Percentiles rank a stretch among this genome's conserved stretches.
These are phyloP conservation scores for Yamadazyma akitaensis DNA, from an alignment of 805 yeast species.

Conservation along the genomic window DNA sequence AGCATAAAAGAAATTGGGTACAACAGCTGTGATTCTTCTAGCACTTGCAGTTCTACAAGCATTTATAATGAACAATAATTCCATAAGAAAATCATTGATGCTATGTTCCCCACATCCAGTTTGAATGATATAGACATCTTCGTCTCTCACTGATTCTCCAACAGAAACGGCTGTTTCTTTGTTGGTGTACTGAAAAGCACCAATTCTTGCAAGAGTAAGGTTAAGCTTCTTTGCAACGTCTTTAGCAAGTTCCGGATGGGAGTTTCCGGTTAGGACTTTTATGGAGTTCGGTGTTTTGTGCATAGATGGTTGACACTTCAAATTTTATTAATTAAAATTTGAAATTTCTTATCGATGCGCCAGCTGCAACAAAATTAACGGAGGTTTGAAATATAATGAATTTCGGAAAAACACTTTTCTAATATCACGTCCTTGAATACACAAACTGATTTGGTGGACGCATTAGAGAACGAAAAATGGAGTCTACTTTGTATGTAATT, in stretches of 20 bases:
- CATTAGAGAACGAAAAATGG: too few species aligned
- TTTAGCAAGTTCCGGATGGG: slow-evolving; percentile 82
- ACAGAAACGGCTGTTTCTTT: slow-evolving; percentile 80
- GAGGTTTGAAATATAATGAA: neutral
- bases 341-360: neutral
- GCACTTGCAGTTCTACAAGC: slow-evolving; percentile 84
- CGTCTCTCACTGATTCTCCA: slow-evolving; percentile 82
- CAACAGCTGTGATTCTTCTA: slow-evolving; percentile 75
- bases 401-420: too few species aligned
- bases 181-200: slow-evolving; percentile 82
- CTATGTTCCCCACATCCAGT: slow-evolving; percentile 73
- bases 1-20: slow-evolving; percentile 85
- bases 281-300: slow-evolving; percentile 37
- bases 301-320: slow-evolving; percentile 1
- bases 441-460: too few species aligned
- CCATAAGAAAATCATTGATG: slow-evolving; percentile 72
- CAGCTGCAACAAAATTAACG: neutral
- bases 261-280: slow-evolving; percentile 58
- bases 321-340: too few species aligned
- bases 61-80: slow-evolving; percentile 71
- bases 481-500: too few species aligned
- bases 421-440: too few species aligned
- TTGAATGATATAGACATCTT: slow-evolving; percentile 76
- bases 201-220: slow-evolving; percentile 65
- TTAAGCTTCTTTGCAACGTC: slow-evolving; percentile 65